Conservation (phyloP, 2,329 filamentous ascomycete genomes). For the Colletotrichum tropicale region DNA sequence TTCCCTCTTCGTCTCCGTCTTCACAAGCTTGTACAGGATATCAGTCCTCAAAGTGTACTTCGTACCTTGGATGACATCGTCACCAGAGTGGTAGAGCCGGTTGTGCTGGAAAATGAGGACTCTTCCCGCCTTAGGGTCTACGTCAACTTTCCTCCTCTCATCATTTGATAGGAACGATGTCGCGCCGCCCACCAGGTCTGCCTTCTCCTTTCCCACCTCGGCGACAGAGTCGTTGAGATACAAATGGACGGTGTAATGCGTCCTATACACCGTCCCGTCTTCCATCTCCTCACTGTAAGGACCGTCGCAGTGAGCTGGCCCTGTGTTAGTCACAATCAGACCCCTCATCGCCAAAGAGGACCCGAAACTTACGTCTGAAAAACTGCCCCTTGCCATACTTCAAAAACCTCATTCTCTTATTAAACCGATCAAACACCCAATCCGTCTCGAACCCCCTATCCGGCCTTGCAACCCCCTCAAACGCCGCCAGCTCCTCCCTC, state of each 20-base stretch:
- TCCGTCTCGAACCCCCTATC: background rate
- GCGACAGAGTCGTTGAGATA: constrained; percentile 56
- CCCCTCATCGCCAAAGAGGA: too few species aligned
- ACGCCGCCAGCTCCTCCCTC: constrained; percentile 38
- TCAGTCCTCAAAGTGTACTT: constrained; percentile 65
- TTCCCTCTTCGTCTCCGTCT: background rate
- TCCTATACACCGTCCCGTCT: constrained; percentile 47
- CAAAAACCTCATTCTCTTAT: constrained; percentile 77
- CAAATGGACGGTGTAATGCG: constrained; percentile 60
- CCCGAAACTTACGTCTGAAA: constrained; percentile 57
- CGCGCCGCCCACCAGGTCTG: constrained; percentile 54
- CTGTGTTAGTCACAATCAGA: background rate
- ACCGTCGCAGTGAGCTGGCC: constrained; percentile 69
- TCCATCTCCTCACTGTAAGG: constrained; percentile 57
- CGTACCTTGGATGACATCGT: constrained; percentile 51
- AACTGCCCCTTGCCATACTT: constrained; percentile 75
- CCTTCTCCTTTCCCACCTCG: constrained; percentile 34
- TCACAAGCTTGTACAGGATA: constrained; percentile 46
- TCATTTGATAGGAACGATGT: constrained; percentile 57
- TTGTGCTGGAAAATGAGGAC: constrained; percentile 65
- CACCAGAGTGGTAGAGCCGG: constrained; percentile 56
- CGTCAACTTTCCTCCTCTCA: constrained; percentile 48
- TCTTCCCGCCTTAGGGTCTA: constrained; percentile 61
- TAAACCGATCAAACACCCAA: constrained; percentile 59
- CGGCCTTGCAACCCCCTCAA: constrained; percentile 29